Percentiles rank a stretch among this genome's conserved stretches.
phyloP scores from a whole-genome alignment of 2,329 filamentous ascomycete genomes.

The Alternaria alternata region DNA sequence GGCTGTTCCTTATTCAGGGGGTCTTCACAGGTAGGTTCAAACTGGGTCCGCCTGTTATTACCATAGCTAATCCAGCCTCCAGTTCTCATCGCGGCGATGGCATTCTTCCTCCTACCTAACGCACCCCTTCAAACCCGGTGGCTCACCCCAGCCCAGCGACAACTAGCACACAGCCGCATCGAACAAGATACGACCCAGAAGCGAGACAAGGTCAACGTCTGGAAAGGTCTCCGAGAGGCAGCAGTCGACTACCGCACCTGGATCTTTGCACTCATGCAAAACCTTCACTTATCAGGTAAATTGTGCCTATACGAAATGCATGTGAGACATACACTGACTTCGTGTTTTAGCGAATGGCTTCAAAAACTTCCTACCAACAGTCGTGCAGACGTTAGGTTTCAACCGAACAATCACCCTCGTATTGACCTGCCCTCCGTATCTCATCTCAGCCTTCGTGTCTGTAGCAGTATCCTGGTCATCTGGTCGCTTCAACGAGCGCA shows the following conservation, averaged over 20 bases:
- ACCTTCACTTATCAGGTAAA: slow-evolving; percentile 19
- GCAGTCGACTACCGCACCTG: slow-evolving; percentile 24
- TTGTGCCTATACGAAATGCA: too few species aligned
- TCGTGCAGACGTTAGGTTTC: slow-evolving; percentile 44
- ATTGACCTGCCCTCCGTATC: slow-evolving; percentile 42
- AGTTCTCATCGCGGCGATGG: not conserved
- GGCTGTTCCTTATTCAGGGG: slow-evolving; percentile 56
- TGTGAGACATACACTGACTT: too few species aligned
- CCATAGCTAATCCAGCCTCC: not conserved
- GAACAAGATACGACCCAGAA: slow-evolving; percentile 55
- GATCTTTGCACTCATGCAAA: slow-evolving; percentile 28
- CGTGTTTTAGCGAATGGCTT: slow-evolving; percentile 20
- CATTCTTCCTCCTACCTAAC: slow-evolving; percentile 35
- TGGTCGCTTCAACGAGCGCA: slow-evolving; percentile 40
- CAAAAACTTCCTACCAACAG: slow-evolving; percentile 43
- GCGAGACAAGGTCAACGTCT: slow-evolving; percentile 32
- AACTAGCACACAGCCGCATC: slow-evolving; percentile 40
- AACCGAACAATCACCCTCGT: slow-evolving; percentile 40
- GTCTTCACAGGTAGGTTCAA: slow-evolving; percentile 31
- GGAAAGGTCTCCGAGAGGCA: slow-evolving; percentile 27
- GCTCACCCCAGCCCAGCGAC: slow-evolving; percentile 55
- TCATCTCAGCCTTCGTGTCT: slow-evolving; percentile 36
- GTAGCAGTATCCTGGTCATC: slow-evolving; percentile 36
- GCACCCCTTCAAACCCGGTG: slow-evolving; percentile 51
- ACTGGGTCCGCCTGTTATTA: not conserved